Percentiles rank a stretch among this genome's conserved stretches.
phyloP scores from a whole-genome alignment of 2,329 filamentous ascomycete species.

The Tothia fuscella region DNA sequence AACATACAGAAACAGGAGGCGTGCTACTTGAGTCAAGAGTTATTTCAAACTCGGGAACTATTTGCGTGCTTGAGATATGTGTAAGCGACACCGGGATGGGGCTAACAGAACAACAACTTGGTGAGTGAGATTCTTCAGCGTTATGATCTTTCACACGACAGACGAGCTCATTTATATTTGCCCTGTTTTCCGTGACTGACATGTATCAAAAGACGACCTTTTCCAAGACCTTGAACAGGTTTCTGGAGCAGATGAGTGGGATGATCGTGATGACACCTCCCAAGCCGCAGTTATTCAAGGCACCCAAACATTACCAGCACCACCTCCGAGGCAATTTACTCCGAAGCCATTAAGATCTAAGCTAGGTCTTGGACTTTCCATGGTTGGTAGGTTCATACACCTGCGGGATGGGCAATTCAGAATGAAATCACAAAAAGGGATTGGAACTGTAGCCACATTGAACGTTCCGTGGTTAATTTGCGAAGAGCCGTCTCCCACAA shows the following conservation, averaged over 20 bases:
- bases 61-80: slow-evolving; percentile 58
- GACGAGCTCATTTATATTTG: too few relatives aligned
- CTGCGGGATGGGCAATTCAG: slow-evolving; percentile 84
- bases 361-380: slow-evolving; percentile 70
- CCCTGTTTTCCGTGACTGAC: too few relatives aligned
- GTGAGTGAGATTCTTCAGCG: too few relatives aligned
- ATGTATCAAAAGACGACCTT: too few relatives aligned
- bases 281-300: too few relatives aligned
- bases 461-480: slow-evolving; percentile 58
- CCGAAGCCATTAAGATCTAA: too few relatives aligned
- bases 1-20: slow-evolving; percentile 57
- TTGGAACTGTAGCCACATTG: slow-evolving; percentile 72
- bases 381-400: slow-evolving; percentile 74
- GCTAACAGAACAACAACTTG: slow-evolving; percentile 44
- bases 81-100: slow-evolving; percentile 65
- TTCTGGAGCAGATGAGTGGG: slow-evolving; percentile 37
- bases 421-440: slow-evolving; percentile 69
- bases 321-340: too few relatives aligned
- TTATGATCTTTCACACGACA: too few relatives aligned
- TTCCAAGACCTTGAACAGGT: slow-evolving; percentile 58
- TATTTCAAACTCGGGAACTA: slow-evolving; percentile 31
- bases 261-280: too few relatives aligned
- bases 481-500: slow-evolving; percentile 11
- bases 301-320: too few relatives aligned
- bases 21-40: slow-evolving; percentile 61